Evolutionary conservation across 169 alveolate species (phyloP).

Genomic region (Eimeria tenella): DNA sequence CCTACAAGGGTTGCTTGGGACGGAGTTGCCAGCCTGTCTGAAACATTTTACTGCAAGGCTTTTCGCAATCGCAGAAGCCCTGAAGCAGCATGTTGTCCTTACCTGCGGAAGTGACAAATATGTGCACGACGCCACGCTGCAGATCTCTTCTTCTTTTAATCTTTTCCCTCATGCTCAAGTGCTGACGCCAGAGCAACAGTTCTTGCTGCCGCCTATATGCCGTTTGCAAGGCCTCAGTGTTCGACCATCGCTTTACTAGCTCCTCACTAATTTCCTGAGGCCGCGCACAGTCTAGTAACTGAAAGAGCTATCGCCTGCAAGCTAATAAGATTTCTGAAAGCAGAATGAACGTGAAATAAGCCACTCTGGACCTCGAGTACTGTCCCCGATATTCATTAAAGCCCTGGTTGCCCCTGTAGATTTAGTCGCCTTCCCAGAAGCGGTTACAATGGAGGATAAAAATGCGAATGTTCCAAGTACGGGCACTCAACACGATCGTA

Average conservation of each 20-base stretch:
- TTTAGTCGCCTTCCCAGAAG: no score
- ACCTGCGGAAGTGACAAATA: conserved; percentile 60
- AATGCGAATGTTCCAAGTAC: no score
- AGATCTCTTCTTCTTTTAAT: background rate
- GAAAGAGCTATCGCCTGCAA: no score
- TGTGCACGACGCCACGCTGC: conserved; percentile 12
- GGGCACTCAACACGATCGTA: background rate
- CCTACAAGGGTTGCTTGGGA: background rate
- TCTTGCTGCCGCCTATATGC: conserved; percentile 34
- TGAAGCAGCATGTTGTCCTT: background rate
- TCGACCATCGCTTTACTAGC: conserved; percentile 26
- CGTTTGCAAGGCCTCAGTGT: conserved; percentile 21
- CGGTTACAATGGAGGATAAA: no score
- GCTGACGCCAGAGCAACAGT: conserved; percentile 53
- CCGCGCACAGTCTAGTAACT: background rate
- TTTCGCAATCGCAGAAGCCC: background rate
- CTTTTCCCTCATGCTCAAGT: conserved; percentile 34
- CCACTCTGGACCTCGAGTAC: no score
- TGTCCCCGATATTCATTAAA: no score
- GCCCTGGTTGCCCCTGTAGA: no score
- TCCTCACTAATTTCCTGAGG: conserved; percentile 32
- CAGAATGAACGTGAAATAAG: no score
- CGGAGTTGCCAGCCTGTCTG: background rate
- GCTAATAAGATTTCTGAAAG: no score
- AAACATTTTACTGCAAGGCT: background rate